Percentiles rank a stretch among this genome's conserved stretches.
Evolutionary conservation across 495 filamentous ascomycete species (phyloP).

Genomic region (Talaromyces liani): DNA sequence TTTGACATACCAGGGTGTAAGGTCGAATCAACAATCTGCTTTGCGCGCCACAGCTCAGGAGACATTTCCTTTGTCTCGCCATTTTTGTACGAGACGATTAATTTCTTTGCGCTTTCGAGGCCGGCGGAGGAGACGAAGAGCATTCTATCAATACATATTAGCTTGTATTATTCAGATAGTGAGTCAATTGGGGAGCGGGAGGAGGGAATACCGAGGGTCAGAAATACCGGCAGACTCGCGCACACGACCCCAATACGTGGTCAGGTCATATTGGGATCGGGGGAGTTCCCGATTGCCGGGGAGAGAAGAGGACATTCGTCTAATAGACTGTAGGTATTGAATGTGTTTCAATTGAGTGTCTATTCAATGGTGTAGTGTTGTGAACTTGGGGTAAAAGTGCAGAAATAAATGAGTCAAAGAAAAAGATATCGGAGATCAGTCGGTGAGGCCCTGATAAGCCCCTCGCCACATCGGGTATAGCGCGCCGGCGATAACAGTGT

Average conservation of each 20-base stretch:
- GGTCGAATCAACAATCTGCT: slow-evolving; percentile 95
- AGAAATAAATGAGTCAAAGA: background rate
- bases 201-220: slow-evolving; percentile 79
- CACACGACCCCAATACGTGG: slow-evolving; percentile 92
- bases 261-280: slow-evolving; percentile 83
- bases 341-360: background rate
- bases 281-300: slow-evolving; percentile 82
- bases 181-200: background rate
- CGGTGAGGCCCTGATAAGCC: slow-evolving; percentile 6
- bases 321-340: background rate
- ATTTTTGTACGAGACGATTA: slow-evolving; percentile 75
- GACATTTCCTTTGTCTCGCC: slow-evolving; percentile 72
- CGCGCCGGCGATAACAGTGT: background rate
- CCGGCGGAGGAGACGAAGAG: slow-evolving; percentile 66
- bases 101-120: slow-evolving; percentile 72
- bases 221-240: slow-evolving; percentile 81
- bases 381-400: too few species aligned
- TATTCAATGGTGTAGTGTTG: too few species aligned
- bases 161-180: background rate
- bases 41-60: slow-evolving; percentile 85
- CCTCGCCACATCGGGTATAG: background rate
- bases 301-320: slow-evolving; percentile 77
- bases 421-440: slow-evolving; percentile 6
- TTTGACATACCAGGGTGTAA: slow-evolving; percentile 69
- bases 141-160: slow-evolving; percentile 46